Evolutionary conservation across 345 rosid species (phyloP), one percentile per base, ranked within the genome.

Genomic region (Atalantia buxifolia): DNA sequence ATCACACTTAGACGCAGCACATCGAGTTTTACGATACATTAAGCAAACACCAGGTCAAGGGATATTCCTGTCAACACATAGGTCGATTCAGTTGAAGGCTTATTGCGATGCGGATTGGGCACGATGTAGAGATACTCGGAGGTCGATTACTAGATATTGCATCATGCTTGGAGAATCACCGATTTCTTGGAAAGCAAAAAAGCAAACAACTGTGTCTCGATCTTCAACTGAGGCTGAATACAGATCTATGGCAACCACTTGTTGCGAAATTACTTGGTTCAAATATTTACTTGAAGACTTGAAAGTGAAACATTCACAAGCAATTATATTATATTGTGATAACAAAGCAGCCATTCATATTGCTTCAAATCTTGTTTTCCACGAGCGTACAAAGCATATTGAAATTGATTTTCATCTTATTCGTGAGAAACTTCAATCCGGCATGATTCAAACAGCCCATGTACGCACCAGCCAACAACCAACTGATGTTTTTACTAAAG

Each of bases 121-220:
- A 18, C 4, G 16, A 6, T 77, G 60, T 30, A 40, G 18, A 6
- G 40, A 59, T 16, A 57, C 59, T 19, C 4, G 36, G 14, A 38
- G 75, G 27, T 60, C 21, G 2, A 10, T 70, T 0, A 60, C 60
- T 6, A 9, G 65, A 3, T 66, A 76, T 53, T 76, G 22, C 9
- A n/a, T 66, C 4, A 50, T 76, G 16, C 30, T 76, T 38, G 50
- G 62, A 18, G 38, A 70, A 27, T 38, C 60, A 40, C 50, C 5
- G 13, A 36, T 69, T 13, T 77, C 80, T 18, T 69, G n/a, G 80
- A 69, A 71, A n/a, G 27, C n/a, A 13, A 30, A 77, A 14, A 77
- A 70, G 16, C 76, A 45, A 77, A 69, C 60, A 10, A 77, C 22
- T 8, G 21, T 77, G 9, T 35, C 62, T 7, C 16, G 45, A 3